Evolutionary conservation across 108 stramenopile species (phyloP).

Genomic region (Seminavis robusta): DNA sequence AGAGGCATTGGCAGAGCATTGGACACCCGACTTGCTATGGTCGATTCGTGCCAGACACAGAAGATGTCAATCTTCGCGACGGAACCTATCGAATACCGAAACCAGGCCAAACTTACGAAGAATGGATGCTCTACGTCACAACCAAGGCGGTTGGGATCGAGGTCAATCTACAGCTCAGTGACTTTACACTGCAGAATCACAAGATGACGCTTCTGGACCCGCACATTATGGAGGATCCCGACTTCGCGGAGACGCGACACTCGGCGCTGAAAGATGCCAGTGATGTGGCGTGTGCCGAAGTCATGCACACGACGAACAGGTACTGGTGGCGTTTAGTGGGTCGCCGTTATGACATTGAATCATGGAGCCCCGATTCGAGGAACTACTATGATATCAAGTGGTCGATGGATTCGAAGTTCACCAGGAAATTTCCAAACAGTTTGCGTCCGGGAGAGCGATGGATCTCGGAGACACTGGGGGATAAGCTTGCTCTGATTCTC

Average conservation of each 20-base stretch:
- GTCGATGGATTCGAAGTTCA: slow-evolving; percentile 50
- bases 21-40: slow-evolving; percentile 90
- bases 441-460: slow-evolving; percentile 80
- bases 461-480: slow-evolving; percentile 86
- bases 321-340: slow-evolving; percentile 97
- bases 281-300: slow-evolving; percentile 95
- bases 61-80: slow-evolving; percentile 89
- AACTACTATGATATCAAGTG: slow-evolving; percentile 84
- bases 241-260: slow-evolving; percentile 69
- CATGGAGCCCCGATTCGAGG: slow-evolving; percentile 88
- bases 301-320: slow-evolving; percentile 92
- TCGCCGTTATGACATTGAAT: slow-evolving; percentile 92
- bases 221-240: slow-evolving; percentile 84
- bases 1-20: slow-evolving; percentile 92
- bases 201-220: slow-evolving; percentile 93
- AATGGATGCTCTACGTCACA: slow-evolving; percentile 96
- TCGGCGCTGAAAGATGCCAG: slow-evolving; percentile 62
- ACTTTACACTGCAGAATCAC: slow-evolving; percentile 98
- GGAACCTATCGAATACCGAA: slow-evolving; percentile 81
- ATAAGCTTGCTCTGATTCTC: slow-evolving; percentile 83
- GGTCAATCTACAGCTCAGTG: slow-evolving; percentile 93
- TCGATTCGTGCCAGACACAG: slow-evolving; percentile 96
- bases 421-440: slow-evolving; percentile 75
- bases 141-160: slow-evolving; percentile 97
- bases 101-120: slow-evolving; percentile 86